Percentiles rank a stretch among this genome's conserved stretches.
Conservation (phyloP, 1,284 basidiomycete species). For the Cutaneotrichosporon daszewskae region DNA sequence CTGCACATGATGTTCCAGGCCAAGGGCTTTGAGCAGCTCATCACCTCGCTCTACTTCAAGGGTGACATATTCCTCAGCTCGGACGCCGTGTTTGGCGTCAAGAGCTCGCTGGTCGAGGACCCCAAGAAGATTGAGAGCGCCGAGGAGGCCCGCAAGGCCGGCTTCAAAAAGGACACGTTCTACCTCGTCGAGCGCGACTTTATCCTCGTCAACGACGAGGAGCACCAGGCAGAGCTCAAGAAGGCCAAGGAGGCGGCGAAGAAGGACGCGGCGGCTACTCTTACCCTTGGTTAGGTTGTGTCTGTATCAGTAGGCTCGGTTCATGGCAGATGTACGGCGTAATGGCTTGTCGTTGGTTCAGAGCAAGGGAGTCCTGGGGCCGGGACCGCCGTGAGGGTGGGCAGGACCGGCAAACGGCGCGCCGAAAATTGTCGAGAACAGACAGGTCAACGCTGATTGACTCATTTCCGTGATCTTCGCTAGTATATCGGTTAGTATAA, state of each 20-base stretch:
- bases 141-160: slow-evolving; percentile 15
- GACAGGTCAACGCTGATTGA: too few relatives aligned
- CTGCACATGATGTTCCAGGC: slow-evolving; percentile 65
- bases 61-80: slow-evolving; percentile 51
- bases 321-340: too few relatives aligned
- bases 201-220: slow-evolving; percentile 17
- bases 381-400: too few relatives aligned
- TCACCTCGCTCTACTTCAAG: slow-evolving; percentile 68
- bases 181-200: slow-evolving; percentile 17
- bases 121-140: slow-evolving; percentile 14
- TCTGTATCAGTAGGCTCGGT: too few relatives aligned
- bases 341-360: too few relatives aligned
- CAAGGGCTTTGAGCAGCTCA: slow-evolving; percentile 64
- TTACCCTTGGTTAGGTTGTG: too few relatives aligned
- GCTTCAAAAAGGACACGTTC: slow-evolving; percentile 16
- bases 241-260: slow-evolving; percentile 4
- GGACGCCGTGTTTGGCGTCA: slow-evolving; percentile 25
- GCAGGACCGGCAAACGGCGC: too few relatives aligned
- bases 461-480: too few relatives aligned
- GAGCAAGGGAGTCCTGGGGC: too few relatives aligned
- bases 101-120: slow-evolving; percentile 15
- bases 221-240: slow-evolving; percentile 17
- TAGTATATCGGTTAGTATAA: too few relatives aligned
- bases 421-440: too few relatives aligned
- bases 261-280: slow-evolving; percentile 1